Conservation (phyloP, 805 yeast genomes). For the Sugiyamaella lignohabitans region DNA sequence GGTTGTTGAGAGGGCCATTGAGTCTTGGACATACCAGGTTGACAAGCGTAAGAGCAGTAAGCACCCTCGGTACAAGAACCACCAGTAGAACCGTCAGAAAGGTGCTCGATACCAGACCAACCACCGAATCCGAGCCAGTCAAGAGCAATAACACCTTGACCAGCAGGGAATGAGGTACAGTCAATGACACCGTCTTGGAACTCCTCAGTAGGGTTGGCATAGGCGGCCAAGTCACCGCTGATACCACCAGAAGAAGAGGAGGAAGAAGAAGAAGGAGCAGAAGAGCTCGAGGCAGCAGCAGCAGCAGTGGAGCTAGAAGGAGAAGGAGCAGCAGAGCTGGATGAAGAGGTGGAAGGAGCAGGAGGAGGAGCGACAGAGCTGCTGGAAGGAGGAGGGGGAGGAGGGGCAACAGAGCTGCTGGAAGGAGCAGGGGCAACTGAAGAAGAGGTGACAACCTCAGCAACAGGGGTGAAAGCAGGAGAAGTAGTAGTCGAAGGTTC, state of each 20-base stretch:
- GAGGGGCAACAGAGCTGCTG: conserved; percentile 23
- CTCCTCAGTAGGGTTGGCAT: conserved; percentile 47
- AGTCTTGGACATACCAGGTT: conserved; percentile 97
- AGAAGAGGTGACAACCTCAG: conserved; percentile 12
- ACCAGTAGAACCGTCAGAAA: conserved; percentile 49
- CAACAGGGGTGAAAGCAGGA: conserved; percentile 18
- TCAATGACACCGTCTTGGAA: conserved; percentile 68
- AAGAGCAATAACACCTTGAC: conserved; percentile 75
- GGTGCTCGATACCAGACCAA: conserved; percentile 64
- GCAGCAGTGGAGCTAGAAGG: conserved; percentile 30
- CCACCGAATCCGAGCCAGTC: conserved; percentile 76
- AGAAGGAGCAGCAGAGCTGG: conserved; percentile 24
- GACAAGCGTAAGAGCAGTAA: conserved; percentile 97
- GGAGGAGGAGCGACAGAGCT: conserved; percentile 22
- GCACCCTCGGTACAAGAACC: conserved; percentile 74
- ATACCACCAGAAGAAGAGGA: conserved; percentile 29
- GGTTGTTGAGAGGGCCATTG: conserved; percentile 96
- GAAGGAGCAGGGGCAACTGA: conserved; percentile 26
- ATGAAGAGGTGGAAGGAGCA: conserved; percentile 20
- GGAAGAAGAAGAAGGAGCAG: conserved; percentile 32
- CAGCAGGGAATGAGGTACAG: conserved; percentile 69
- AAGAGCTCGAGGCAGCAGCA: conserved; percentile 28
- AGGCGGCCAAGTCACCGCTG: conserved; percentile 55
- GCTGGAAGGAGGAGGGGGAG: conserved; percentile 18
- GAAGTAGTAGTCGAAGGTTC: conserved; percentile 21